Base-by-base conservation (phyloP, 208 protist genomes). In the Leishmania major region DNA sequence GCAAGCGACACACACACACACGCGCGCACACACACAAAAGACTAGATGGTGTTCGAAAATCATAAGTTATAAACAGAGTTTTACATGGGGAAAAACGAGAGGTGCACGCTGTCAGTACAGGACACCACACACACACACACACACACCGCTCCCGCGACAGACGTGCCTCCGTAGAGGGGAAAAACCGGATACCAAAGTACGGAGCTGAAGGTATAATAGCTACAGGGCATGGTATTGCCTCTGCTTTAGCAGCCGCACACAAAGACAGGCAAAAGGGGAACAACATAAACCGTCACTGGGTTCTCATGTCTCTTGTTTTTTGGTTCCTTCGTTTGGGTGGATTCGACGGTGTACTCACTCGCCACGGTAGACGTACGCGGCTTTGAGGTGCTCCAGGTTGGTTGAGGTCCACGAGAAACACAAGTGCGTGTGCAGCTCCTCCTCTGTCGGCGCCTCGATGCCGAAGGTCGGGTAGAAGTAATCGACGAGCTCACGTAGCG, bases 401-500 rank as follows among this genome's bases (percentile, higher is more conserved):
- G 35, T 11, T 0, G 87, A 86, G 3, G 83, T 92, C 92, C 92
- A 97, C 6, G 67, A 84, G 73, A 94, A 80, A 25, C 88, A 73
- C 55, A 90, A 51, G 62, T 90, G 87, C 8, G 59, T 84, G 13
- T 47, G 55, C 25, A 90, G 84, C 75, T 92, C 91, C 79, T 92
- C 89, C 51, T 81, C 85, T 4, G 86, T 82, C 3, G 86, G 87
- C 0, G 78, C 45, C 3, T 85, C 85, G 17, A 93, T 75, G 59
- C 93, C 90, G 70, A 95, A 96, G n/a, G 43, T 80, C 1, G 91
- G 86, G 22, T 85, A 78, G 77, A 91, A 97, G n/a, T 92, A 70
- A 1, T 84, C 81, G 77, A 97, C 90, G 4, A 97, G 88, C 49
- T 91, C 83, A 43, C 80, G 49, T 81, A 97, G 77, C 25, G 91